Conservation (phyloP, 441 rosid species). For the Lepidium campestre region DNA sequence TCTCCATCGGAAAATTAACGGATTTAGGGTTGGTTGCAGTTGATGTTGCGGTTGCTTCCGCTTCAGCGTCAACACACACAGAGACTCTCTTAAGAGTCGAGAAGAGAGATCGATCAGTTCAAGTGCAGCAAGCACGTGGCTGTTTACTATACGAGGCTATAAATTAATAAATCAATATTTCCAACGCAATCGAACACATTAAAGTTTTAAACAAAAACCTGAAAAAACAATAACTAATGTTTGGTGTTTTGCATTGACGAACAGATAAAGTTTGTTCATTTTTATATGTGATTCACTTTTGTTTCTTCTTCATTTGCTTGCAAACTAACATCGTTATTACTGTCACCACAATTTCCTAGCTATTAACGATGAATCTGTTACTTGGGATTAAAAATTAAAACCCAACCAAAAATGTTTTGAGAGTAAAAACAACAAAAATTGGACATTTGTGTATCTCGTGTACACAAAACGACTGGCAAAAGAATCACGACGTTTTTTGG, state of each 20-base stretch:
- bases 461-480: not conserved
- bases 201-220: no score
- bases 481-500: constrained; percentile 9
- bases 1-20: constrained; percentile 34
- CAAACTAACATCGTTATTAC: no score
- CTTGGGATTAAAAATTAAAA: no score
- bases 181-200: no score
- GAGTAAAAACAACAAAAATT: not conserved
- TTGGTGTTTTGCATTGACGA: no score
- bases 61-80: not conserved
- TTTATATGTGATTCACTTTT: no score
- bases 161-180: not conserved
- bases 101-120: not conserved
- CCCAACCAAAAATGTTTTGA: no score
- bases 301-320: no score
- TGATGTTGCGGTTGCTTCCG: not conserved
- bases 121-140: not conserved
- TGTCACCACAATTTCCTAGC: no score
- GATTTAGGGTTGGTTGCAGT: constrained; percentile 3
- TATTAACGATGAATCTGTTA: no score
- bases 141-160: not conserved
- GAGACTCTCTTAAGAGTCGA: not conserved
- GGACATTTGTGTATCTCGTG: not conserved
- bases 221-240: no score
- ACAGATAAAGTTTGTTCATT: no score